phyloP scores from a whole-genome alignment of 2,329 filamentous ascomycete species.

The Dothideomycetes sp. region DNA sequence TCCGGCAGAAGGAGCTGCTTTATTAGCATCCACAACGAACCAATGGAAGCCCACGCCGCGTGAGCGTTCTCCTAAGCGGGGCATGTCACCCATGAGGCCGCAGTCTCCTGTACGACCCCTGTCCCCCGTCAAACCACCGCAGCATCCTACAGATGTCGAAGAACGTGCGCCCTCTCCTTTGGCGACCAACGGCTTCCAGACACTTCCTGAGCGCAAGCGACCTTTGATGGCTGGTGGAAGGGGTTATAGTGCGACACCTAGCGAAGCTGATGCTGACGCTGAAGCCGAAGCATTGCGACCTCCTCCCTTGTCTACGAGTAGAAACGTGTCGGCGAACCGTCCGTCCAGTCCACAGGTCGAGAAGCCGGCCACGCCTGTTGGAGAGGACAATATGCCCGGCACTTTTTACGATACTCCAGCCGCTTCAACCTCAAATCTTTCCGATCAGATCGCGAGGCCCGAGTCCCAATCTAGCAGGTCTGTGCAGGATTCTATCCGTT shows the following conservation, averaged over 20 bases:
- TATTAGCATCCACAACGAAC: conserved; percentile 15
- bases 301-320: conserved; percentile 20
- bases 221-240: conserved; percentile 55
- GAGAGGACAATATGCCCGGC: conserved; percentile 7
- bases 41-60: conserved; percentile 14
- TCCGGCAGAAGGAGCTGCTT: conserved; percentile 4
- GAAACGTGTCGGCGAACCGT: conserved; percentile 12
- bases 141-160: too few species aligned
- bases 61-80: conserved; percentile 3
- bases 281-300: conserved; percentile 22
- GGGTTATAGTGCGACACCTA: conserved; percentile 8
- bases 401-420: conserved; percentile 15
- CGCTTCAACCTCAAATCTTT: conserved; percentile 11
- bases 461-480: conserved; percentile 9
- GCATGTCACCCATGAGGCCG: background rate
- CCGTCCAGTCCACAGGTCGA: conserved; percentile 9
- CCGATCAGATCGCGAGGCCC: background rate
- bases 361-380: background rate
- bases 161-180: too few species aligned
- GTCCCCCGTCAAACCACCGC: conserved; percentile 1
- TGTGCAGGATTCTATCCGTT: conserved; percentile 11
- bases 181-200: conserved; percentile 7
- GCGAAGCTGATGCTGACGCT: conserved; percentile 8
- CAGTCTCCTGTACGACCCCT: background rate
- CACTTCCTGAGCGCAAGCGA: conserved; percentile 51